phyloP scores from a whole-genome alignment of 2,329 filamentous ascomycete species.

The Fusarium nodosum region DNA sequence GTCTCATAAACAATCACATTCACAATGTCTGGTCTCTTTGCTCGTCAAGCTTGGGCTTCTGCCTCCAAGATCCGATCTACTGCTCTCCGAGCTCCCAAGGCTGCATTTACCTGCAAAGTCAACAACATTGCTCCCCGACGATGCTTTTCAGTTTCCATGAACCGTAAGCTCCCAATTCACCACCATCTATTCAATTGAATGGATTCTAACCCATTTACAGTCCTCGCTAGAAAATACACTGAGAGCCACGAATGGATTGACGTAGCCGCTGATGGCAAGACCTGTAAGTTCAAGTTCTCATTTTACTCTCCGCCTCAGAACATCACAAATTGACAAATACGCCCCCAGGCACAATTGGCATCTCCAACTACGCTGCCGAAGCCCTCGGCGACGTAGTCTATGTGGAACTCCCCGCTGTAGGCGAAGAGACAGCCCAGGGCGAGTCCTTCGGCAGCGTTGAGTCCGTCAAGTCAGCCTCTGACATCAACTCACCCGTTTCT shows the following conservation, averaged over 20 bases:
- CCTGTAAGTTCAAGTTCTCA: constrained; percentile 43
- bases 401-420: constrained; percentile 82
- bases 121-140: constrained; percentile 39
- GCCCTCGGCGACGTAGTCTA: constrained; percentile 91
- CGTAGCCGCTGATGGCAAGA: constrained; percentile 74
- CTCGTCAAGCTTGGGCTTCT: constrained; percentile 46
- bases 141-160: constrained; percentile 47
- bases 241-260: constrained; percentile 96
- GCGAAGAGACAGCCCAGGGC: constrained; percentile 74
- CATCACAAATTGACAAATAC: not conserved
- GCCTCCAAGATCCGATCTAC: constrained; percentile 44
- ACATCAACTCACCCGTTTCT: constrained; percentile 84
- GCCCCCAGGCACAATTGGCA: constrained; percentile 74
- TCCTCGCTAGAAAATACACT: constrained; percentile 70
- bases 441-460: constrained; percentile 90
- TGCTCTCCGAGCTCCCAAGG: constrained; percentile 39
- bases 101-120: constrained; percentile 32
- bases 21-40: constrained; percentile 47
- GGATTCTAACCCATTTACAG: constrained; percentile 15
- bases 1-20: not conserved
- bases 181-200: not conserved
- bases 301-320: too few relatives aligned
- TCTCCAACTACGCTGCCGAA: constrained; percentile 85
- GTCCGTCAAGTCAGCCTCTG: constrained; percentile 91
- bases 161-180: constrained; percentile 28